Evolutionary conservation across 2,329 filamentous ascomycete genomes (phyloP), one percentile per base, ranked within the genome.

Genomic region (Verticillium longisporum): DNA sequence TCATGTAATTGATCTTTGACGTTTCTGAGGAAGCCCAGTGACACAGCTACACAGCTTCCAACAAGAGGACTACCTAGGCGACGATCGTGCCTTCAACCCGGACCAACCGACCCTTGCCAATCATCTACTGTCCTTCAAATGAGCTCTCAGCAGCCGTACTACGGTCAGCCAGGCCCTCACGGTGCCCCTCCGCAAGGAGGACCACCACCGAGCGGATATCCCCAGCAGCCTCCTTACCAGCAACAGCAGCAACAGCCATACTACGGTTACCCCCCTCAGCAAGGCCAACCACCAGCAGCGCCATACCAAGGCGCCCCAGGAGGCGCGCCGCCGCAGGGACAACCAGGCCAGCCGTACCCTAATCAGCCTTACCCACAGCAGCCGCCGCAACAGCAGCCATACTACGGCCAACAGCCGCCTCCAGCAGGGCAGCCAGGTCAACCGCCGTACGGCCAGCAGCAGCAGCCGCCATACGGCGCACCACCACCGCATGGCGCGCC

Each of bases 401-500:
- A 59, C 31, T 61, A 61, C 60, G 60, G 60, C 21, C 60, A 61
- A 57, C 60, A 57, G 13, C 34, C 54, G 14, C 57, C 18, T 4
- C 45, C 56, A n/a, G 45, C 26, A 36, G 45, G 45, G 45, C 45
- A 56, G 14, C 57, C 45, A 32, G 55, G 55, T 26, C 60, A 61
- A 37, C 50, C 45, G 6, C 50, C 57, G 1, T 56, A 61, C 18
- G 45, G 45, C 33, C 61, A 62, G 36, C 61, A 62, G 26, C 26
- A 31, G 61, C 58, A 55, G 10, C 57, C 60, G 4, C 60, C 60
- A 9, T 37, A 38, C 26, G 60, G 57, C 11, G 56, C 55, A 10
- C 55, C 60, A 21, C 62, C 56, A 34, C 34, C 34, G 9, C 34
- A 36, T 13, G 34, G 34, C 13, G 34, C 34, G 34, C 59, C 62